A percentile compares a stretch with the other conserved stretches of the same genome.
Evolutionary conservation across 495 filamentous ascomycete genomes (phyloP).

Genomic region (Echria macrotheca): DNA sequence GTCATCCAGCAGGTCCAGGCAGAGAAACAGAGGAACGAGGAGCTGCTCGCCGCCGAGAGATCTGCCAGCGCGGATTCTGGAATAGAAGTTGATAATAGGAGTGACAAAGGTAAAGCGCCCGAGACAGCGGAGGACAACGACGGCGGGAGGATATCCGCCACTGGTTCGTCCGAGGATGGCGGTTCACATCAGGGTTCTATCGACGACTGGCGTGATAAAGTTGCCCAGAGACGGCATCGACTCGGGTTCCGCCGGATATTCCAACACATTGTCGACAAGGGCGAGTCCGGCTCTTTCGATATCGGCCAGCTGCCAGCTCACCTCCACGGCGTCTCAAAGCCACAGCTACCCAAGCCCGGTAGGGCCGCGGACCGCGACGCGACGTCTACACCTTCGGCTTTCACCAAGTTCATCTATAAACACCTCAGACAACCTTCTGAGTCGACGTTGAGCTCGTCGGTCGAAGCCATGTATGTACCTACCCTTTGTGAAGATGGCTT

Average conservation of each 20-base stretch:
- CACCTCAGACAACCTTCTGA: slow-evolving; percentile 4
- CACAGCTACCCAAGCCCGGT: not conserved
- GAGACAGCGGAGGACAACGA: too few relatives aligned
- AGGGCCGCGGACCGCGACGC: too few relatives aligned
- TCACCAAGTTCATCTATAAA: slow-evolving; percentile 12
- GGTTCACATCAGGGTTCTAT: too few relatives aligned
- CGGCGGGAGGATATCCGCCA: too few relatives aligned
- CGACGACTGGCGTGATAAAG: too few relatives aligned
- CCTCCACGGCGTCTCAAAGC: not conserved
- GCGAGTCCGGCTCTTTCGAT: slow-evolving; percentile 8
- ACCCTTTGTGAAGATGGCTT: too few relatives aligned
- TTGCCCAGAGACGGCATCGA: slow-evolving; percentile 2
- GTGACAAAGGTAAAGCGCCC: too few relatives aligned
- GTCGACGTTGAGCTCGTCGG: not conserved
- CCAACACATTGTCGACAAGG: slow-evolving; percentile 7
- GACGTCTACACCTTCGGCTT: not conserved
- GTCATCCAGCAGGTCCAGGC: slow-evolving; percentile 28
- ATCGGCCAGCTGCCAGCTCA: not conserved
- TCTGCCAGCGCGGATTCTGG: too few relatives aligned
- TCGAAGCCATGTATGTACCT: slow-evolving; percentile 2
- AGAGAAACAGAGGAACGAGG: slow-evolving; percentile 18
- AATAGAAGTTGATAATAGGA: too few relatives aligned
- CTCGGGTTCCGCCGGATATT: slow-evolving; percentile 11
- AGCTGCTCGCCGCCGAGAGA: slow-evolving; percentile 5
- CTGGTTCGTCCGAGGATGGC: too few relatives aligned